Evolutionary conservation across 2,329 filamentous ascomycete genomes (phyloP), one percentile per base, ranked within the genome.

Genomic region (Alternaria consortialis): DNA sequence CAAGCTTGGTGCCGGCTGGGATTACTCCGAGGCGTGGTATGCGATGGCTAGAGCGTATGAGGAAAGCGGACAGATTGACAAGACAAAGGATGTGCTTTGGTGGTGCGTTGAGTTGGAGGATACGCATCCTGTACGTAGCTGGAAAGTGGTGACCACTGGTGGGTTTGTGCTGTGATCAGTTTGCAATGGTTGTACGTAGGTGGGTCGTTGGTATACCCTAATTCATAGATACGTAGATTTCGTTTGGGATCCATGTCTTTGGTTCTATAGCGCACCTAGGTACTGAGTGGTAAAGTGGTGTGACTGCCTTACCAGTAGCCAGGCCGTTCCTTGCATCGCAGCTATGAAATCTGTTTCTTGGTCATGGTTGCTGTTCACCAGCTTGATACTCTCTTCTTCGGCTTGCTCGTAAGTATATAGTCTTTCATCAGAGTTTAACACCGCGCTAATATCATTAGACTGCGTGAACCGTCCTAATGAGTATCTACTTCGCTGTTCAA

Each of bases 51-150:
- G 93, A 64, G 93, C 92, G 9, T 92, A 97, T 73, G 95, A 99
- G 79, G 88, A 93, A 74, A 91, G 92, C 58, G 91, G 91, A 0
- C 92, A 97, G 81, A 80, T 88, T 2, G 91, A 95, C 37, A 97
- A 94, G 82, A 91, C 95, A 13, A 96, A 94, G 81, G 91, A 95
- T 69, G 93, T 94, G 46, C 84, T 98, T 7, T 98, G 95, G 95
- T 98, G 94, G 93, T 97, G 94, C 71, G 91, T 99, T 12, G 93
- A 97, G 79, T 84, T 99, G 31, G 95, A 98, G 76, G 94, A 99
- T 76, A 88, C 88, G 7, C 88, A 87, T 66, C 92, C 90, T 0
- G 86, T 97, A 48, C 87, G 95, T 58, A 86, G 87, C 60, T 98
- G 94, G 95, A 85, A 84, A 31, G 89, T 86, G 67, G 84, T 93